Conservation (phyloP, 768 basidiomycete genomes). For the Leccinum subtestaceum region DNA sequence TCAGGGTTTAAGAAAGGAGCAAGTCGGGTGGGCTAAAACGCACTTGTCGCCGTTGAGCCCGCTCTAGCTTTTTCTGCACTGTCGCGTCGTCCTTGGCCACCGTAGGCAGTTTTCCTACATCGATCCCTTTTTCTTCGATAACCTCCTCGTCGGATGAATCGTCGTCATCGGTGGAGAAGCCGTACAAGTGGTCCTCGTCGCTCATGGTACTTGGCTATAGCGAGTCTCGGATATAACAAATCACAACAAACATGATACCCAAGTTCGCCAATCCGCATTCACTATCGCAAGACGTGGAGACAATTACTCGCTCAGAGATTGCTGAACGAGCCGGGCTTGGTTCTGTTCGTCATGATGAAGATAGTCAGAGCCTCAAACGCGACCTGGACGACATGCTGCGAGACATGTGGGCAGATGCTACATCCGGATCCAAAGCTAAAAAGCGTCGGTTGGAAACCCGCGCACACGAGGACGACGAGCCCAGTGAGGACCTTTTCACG, state of each 20-base stretch:
- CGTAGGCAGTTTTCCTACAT: constrained; percentile 75
- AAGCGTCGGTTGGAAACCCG: neutral
- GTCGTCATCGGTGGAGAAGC: constrained; percentile 76
- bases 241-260: constrained; percentile 31
- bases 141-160: constrained; percentile 79
- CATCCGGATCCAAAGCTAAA: neutral
- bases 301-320: constrained; percentile 38
- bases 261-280: constrained; percentile 50
- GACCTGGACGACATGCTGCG: constrained; percentile 23
- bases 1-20: too few species aligned
- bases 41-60: constrained; percentile 66
- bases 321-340: constrained; percentile 7
- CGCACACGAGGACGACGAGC: neutral
- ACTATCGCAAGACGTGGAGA: constrained; percentile 30
- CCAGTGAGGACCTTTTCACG: neutral
- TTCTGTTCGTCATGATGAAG: constrained; percentile 6
- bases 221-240: constrained; percentile 11
- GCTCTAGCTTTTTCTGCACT: constrained; percentile 64
- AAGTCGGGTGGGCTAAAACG: constrained; percentile 20
- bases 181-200: constrained; percentile 54
- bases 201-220: constrained; percentile 13
- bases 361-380: constrained; percentile 15
- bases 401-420: constrained; percentile 17
- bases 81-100: constrained; percentile 84
- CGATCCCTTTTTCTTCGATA: constrained; percentile 54